These are phyloP conservation scores for Funneliformis geosporum DNA, from an alignment of 192 early-diverging fungal species.

Conservation along the genomic window DNA sequence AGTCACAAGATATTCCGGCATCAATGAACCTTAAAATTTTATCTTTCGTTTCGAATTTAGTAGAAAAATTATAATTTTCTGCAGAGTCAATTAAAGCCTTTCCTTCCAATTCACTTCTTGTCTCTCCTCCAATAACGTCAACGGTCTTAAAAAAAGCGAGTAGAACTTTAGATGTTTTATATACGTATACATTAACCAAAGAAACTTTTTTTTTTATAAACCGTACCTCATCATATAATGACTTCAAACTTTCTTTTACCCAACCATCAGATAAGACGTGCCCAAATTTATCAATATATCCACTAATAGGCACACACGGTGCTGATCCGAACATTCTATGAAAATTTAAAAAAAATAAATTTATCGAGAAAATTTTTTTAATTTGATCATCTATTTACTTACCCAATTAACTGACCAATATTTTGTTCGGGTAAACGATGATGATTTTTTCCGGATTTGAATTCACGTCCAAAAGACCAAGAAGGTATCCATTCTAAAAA, in stretches of 20 bases:
- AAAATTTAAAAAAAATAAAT: not conserved
- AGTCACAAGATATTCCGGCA: slow-evolving; percentile 79
- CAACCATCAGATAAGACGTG: slow-evolving; percentile 26
- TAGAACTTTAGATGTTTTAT: not conserved
- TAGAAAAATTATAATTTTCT: slow-evolving; percentile 3
- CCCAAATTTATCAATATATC: slow-evolving; percentile 49
- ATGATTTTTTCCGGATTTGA: slow-evolving; percentile 61
- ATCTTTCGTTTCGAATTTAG: not conserved
- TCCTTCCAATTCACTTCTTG: slow-evolving; percentile 17
- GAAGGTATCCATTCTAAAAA: slow-evolving; percentile 68
- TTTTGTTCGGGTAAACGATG: slow-evolving; percentile 67
- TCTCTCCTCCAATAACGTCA: not conserved
- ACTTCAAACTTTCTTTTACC: not conserved
- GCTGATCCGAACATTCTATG: slow-evolving; percentile 51
- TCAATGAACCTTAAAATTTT: slow-evolving; percentile 56
- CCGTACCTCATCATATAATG: not conserved
- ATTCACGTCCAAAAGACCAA: slow-evolving; percentile 77
- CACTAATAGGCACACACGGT: slow-evolving; percentile 52
- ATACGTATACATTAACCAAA: not conserved
- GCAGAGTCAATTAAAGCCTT: not conserved
- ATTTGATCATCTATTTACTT: not conserved
- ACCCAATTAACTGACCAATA: slow-evolving; percentile 68
- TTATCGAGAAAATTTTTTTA: not conserved
- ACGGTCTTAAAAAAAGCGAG: not conserved
- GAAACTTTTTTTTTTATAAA: not conserved